Evolutionary conservation across 169 alveolate species (phyloP).

Genomic region (Plasmodium gallinaceum): DNA sequence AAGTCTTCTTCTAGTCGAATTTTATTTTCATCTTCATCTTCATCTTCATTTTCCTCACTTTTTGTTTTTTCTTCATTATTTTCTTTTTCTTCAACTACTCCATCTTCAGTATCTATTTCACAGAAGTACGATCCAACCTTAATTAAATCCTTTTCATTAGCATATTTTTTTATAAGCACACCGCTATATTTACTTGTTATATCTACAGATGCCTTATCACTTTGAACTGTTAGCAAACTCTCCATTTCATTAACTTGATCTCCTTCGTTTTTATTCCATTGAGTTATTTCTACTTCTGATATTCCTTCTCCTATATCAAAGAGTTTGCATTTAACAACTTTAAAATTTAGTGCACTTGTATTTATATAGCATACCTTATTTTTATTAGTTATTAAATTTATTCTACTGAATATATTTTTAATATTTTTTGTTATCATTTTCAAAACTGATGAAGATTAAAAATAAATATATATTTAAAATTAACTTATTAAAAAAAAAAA

Average conservation of each 20-base stretch:
- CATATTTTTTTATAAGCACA: slow-evolving; percentile 89
- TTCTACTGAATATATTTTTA: slow-evolving; percentile 7
- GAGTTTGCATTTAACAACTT: slow-evolving; percentile 87
- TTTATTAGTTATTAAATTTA: not conserved
- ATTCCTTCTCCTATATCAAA: slow-evolving; percentile 91
- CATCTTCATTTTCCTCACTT: not conserved
- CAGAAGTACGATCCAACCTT: slow-evolving; percentile 87
- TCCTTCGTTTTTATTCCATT: slow-evolving; percentile 94
- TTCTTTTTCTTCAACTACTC: slow-evolving; percentile 1
- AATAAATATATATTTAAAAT: too few species aligned
- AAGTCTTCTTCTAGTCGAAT: slow-evolving; percentile 4
- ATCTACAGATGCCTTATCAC: slow-evolving; percentile 96
- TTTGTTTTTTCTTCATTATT: slow-evolving; percentile 12
- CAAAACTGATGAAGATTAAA: too few species aligned
- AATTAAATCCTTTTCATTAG: slow-evolving; percentile 88
- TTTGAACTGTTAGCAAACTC: slow-evolving; percentile 93
- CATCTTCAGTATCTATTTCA: slow-evolving; percentile 87
- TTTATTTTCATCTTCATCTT: slow-evolving; percentile 10
- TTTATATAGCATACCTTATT: slow-evolving; percentile 33
- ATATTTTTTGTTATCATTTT: slow-evolving; percentile 25
- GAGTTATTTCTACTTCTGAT: slow-evolving; percentile 93
- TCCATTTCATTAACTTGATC: slow-evolving; percentile 94
- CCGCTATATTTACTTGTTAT: slow-evolving; percentile 95
- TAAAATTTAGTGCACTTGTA: slow-evolving; percentile 68
- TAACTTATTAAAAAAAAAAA: too few species aligned